Conservation (phyloP, 2,329 filamentous ascomycete species). For the Fusarium begoniae region DNA sequence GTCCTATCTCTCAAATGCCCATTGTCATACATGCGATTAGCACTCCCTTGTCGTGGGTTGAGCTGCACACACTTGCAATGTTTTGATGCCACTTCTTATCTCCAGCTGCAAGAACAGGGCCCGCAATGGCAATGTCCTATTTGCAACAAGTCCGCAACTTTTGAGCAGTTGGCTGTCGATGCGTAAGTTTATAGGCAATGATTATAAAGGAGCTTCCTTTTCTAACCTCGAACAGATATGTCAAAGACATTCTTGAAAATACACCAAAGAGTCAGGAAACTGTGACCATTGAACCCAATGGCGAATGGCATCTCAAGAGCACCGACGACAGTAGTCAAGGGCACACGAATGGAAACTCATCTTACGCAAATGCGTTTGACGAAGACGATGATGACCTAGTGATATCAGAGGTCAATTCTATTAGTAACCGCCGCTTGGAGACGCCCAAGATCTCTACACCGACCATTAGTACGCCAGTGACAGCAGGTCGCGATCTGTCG, state of each 20-base stretch:
- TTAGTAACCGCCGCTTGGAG: conserved; percentile 47
- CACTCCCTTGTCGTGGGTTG: conserved; percentile 79
- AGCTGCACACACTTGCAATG: conserved; percentile 91
- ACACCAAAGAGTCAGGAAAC: conserved; percentile 79
- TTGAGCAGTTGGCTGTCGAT: conserved; percentile 85
- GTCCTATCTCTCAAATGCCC: conserved; percentile 94
- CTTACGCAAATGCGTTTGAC: conserved; percentile 42
- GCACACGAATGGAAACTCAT: conserved; percentile 41
- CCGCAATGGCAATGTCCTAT: conserved; percentile 97
- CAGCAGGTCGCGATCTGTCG: conserved; percentile 49
- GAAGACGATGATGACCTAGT: conserved; percentile 61
- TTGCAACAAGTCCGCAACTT: conserved; percentile 85
- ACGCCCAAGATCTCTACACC: conserved; percentile 51
- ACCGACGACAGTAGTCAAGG: conserved; percentile 45
- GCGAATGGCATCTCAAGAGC: conserved; percentile 70
- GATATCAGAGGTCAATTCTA: conserved; percentile 55
- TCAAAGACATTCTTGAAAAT: conserved; percentile 82
- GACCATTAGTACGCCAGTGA: conserved; percentile 51
- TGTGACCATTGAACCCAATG: conserved; percentile 89
- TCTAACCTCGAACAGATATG: conserved; percentile 67
- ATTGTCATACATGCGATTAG: conserved; percentile 84
- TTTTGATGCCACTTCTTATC: conserved; percentile 91
- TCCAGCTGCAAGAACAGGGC: conserved; percentile 94
- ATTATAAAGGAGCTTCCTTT: neutral
- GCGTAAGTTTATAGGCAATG: conserved; percentile 64